phyloP scores from a whole-genome alignment of 2,329 filamentous ascomycete genomes.

The Phymatotrichopsis omnivora region DNA sequence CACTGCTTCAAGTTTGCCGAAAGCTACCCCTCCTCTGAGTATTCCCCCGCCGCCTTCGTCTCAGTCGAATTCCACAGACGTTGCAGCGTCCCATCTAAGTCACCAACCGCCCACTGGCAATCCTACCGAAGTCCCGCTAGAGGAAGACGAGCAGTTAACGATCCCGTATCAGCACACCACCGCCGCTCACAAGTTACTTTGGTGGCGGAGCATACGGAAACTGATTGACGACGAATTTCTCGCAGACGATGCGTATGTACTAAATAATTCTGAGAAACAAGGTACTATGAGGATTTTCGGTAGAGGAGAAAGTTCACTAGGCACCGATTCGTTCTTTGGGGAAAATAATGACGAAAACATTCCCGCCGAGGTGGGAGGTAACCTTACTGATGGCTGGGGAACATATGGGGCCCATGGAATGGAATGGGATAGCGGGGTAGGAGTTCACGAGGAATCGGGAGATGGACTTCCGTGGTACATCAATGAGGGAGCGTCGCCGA shows the following conservation, averaged over 20 bases:
- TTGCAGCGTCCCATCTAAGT: slow-evolving; percentile 5
- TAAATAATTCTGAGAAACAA: slow-evolving; percentile 61
- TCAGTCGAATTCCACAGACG: background rate
- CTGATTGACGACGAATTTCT: slow-evolving; percentile 46
- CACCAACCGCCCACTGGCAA: slow-evolving; percentile 7
- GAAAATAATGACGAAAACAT: slow-evolving; percentile 36
- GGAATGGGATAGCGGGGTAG: slow-evolving; percentile 41
- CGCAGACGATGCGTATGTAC: slow-evolving; percentile 58
- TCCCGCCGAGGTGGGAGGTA: slow-evolving; percentile 35
- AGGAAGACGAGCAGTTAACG: slow-evolving; percentile 43
- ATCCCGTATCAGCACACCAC: slow-evolving; percentile 84
- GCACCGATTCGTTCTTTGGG: slow-evolving; percentile 40
- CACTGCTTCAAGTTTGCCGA: background rate
- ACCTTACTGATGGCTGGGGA: no score
- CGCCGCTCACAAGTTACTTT: slow-evolving; percentile 70
- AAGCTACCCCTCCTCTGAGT: background rate
- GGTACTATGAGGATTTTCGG: slow-evolving; percentile 68
- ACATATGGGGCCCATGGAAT: slow-evolving; percentile 38
- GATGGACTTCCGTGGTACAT: slow-evolving; percentile 20
- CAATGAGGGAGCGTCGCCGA: slow-evolving; percentile 15
- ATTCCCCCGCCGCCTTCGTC: background rate
- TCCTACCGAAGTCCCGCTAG: slow-evolving; percentile 21
- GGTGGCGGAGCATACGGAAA: slow-evolving; percentile 57
- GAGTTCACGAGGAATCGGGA: slow-evolving; percentile 14
- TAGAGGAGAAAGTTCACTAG: slow-evolving; percentile 62